phyloP scores from a whole-genome alignment of 2,329 filamentous ascomycete species.

The Colletotrichum truncatum region DNA sequence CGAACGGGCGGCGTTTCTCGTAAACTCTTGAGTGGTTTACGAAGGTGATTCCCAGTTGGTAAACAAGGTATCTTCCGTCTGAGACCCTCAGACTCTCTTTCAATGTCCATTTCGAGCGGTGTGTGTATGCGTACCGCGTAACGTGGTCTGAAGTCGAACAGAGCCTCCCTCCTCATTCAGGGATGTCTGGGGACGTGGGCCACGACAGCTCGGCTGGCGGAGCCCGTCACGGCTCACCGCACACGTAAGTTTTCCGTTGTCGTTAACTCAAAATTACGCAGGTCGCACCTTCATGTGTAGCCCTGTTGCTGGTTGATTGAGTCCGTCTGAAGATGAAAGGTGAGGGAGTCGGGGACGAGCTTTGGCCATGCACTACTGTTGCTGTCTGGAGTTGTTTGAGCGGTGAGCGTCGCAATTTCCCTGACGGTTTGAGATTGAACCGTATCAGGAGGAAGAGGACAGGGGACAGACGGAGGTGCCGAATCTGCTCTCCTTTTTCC shows the following conservation, averaged over 20 bases:
- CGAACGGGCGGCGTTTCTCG: not conserved
- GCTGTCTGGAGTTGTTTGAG: constrained; percentile 2
- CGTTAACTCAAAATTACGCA: constrained; percentile 15
- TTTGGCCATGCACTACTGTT: too few relatives aligned
- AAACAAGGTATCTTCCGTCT: not conserved
- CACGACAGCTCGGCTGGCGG: too few relatives aligned
- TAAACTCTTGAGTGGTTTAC: not conserved
- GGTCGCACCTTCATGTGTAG: not conserved
- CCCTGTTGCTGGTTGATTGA: constrained; percentile 18
- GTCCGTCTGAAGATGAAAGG: constrained; percentile 8
- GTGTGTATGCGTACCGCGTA: not conserved
- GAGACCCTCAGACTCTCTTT: not conserved
- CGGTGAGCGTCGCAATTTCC: constrained; percentile 28
- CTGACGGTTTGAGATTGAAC: constrained; percentile 28
- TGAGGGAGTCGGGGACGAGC: not conserved
- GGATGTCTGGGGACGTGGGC: too few relatives aligned
- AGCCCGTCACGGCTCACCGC: too few relatives aligned
- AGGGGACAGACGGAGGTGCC: constrained; percentile 14
- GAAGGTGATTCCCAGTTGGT: not conserved
- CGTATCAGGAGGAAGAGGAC: constrained; percentile 4
- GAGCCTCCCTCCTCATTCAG: not conserved
- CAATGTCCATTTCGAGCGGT: not conserved
- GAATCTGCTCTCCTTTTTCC: constrained; percentile 10
- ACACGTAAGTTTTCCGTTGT: not conserved
- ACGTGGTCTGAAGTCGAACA: not conserved